Evolutionary conservation across 2,329 filamentous ascomycete species (phyloP), one percentile per base, ranked within the genome.

Genomic region (Shiraia sp.): DNA sequence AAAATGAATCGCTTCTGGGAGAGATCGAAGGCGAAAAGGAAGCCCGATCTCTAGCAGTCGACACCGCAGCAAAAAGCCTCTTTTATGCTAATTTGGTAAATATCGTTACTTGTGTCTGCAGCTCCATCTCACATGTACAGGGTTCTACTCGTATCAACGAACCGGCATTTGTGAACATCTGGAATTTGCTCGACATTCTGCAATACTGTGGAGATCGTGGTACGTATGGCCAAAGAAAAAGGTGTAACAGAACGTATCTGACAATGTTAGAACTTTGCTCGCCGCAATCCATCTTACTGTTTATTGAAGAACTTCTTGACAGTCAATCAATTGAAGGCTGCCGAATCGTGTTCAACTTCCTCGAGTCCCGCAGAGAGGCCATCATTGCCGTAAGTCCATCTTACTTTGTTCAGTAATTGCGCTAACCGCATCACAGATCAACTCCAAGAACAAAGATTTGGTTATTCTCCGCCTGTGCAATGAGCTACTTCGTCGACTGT

Each of bases 381-480:
- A 88, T 97, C 47, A 95, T 88, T 14, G 84, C 88, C 32, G 79
- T 80, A 85, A 78, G 66, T 50, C 13, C 27, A 6, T 16, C 23
- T n/a, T 15, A 27, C 32, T 23, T 27, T 27, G 14, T 15, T n/a
- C n/a, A 19, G 9, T 15, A 16, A 8, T 23, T 35, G 23, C 41
- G 49, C 65, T 73, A 31, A 68, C 32, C 8, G 8, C 10, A 27
- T 27, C 28, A 6, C 29, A 70, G 65, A 67, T 64, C 46, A 60
- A 53, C 37, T 67, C 63, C 34, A 61, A 59, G 36, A 86, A 87
- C 64, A 96, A 95, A 68, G 86, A 89, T 45, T 74, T 97, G 29
- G 84, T 95, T 42, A 93, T 97, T 53, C 75, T 99, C n/a, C 81
- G 93, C 60, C 88, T 87, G 46, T 99, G 93, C 72, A 99, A 97